These are phyloP conservation scores for Aspergillus calidoustus DNA, from an alignment of 2,329 filamentous ascomycete species.

Conservation along the genomic window DNA sequence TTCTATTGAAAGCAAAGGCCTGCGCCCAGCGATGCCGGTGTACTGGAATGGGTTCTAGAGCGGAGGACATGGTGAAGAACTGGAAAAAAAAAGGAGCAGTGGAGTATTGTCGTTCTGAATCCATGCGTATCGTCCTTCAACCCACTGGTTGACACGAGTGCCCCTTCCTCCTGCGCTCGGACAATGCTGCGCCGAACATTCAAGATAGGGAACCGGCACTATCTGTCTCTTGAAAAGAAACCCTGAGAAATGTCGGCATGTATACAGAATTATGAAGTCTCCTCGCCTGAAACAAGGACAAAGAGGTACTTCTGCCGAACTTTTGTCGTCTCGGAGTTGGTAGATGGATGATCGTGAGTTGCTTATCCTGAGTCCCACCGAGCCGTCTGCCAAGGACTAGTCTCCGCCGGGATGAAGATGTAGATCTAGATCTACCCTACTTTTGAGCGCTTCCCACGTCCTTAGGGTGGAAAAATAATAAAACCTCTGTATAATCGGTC, in stretches of 20 bases:
- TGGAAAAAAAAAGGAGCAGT: background rate
- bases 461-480: background rate
- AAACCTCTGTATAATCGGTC: background rate
- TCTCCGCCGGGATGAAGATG: background rate
- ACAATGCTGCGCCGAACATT: background rate
- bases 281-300: background rate
- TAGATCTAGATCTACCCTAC: background rate
- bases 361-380: background rate
- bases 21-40: slow-evolving; percentile 1
- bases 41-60: background rate
- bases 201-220: background rate
- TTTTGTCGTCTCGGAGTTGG: background rate
- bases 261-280: background rate
- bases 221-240: background rate
- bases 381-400: background rate
- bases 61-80: background rate
- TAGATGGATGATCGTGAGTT: background rate
- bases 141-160: background rate
- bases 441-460: background rate
- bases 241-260: background rate
- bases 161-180: background rate
- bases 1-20: background rate
- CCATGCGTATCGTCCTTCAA: background rate
- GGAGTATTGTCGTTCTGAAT: background rate
- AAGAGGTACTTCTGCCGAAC: background rate